Conservation (phyloP, 306 rosid species). For the Nissolia schottii region DNA sequence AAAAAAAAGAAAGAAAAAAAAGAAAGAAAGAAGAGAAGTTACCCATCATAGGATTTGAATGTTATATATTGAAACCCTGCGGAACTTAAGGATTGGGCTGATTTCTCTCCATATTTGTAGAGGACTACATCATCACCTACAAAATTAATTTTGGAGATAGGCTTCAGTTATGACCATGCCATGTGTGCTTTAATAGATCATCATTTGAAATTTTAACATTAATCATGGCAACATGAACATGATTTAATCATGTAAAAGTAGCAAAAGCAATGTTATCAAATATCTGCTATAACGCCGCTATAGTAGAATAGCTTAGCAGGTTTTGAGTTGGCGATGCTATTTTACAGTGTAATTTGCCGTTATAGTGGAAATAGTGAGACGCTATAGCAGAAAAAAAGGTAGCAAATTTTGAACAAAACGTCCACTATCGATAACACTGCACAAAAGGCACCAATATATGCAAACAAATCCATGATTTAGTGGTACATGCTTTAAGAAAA, state of each 20-base stretch:
- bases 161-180: background rate
- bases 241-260: background rate
- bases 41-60: conserved; percentile 90
- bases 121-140: conserved; percentile 68
- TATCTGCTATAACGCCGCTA: too few relatives aligned
- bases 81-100: conserved; percentile 59
- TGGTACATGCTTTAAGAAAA: too few relatives aligned
- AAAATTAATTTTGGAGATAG: conserved; percentile 2
- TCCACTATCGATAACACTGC: too few relatives aligned
- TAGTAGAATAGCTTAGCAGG: too few relatives aligned
- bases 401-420: too few relatives aligned
- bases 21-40: background rate
- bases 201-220: background rate
- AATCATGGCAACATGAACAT: background rate
- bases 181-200: background rate
- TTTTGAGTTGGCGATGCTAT: too few relatives aligned
- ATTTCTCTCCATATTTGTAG: conserved; percentile 63
- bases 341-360: too few relatives aligned
- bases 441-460: background rate
- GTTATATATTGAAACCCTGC: conserved; percentile 70
- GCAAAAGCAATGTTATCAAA: too few relatives aligned
- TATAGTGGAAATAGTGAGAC: too few relatives aligned
- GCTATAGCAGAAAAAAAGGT: too few relatives aligned
- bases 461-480: background rate
- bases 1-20: too few relatives aligned